Evolutionary conservation across 345 rosid genomes (phyloP), one percentile per base, ranked within the genome.

Genomic region (Boechera divaricarpa): DNA sequence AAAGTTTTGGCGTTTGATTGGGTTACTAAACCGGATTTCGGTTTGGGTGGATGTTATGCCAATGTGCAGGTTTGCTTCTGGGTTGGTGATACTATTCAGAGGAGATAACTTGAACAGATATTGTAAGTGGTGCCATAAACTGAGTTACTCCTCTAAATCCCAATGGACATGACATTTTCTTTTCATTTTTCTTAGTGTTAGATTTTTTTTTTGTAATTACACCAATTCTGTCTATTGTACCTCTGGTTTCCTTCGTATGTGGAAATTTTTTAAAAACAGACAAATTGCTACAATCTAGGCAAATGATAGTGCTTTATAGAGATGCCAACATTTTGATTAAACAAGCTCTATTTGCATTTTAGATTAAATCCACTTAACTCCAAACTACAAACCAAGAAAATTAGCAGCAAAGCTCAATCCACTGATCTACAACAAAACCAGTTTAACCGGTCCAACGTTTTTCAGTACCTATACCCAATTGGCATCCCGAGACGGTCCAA

Each of bases 121-220:
- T 70, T 95, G 99, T 87, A 90, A 89, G 77, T 92, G 99, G 99
- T 95, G 99, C 83, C 98, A 95, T 79, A 88, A 88, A 78, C 85
- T 95, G 15, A 88, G 87, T 80, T 95, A 96, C 56, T 89, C 89
- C 38, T 93, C 90, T 21, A 91, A 93, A 54, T 85, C 87, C 1
- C 86, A 72, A 36, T 85, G 94, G 94, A 79, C 83, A 4, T 95
- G 90, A 55, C 79, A 82, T 29, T 78, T 79, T 72, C 70, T 2
- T 16, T 11, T 12, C n/a, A 4, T 12, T 55, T 8, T 55, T 12
- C 26, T 16, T 47, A 53, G 69, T 42, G 44, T 31, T 62, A 62
- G 80, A 62, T 47, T 59, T 1, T 10, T n/a, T 21, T 32, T 32
- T 18, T 21, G 72, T 44, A 55, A 48, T 32, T 45, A 35, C 32